Percentiles rank a stretch among this genome's conserved stretches.
Evolutionary conservation across 805 yeast species (phyloP).

Genomic region (Myxozyma monticola): DNA sequence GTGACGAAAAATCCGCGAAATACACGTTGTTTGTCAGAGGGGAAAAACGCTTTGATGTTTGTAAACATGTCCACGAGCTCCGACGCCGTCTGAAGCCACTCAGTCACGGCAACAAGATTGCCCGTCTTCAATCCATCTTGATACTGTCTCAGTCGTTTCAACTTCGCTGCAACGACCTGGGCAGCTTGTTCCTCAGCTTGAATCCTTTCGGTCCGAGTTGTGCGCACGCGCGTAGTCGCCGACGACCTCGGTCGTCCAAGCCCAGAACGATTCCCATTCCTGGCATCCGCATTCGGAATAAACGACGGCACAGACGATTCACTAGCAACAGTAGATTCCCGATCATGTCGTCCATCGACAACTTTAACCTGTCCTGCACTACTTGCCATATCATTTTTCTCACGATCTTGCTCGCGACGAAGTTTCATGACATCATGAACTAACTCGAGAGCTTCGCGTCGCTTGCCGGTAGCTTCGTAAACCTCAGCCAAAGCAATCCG

Average conservation of each 20-base stretch:
- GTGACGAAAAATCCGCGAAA: constrained; percentile 65
- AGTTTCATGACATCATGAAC: constrained; percentile 34
- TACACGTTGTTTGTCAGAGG: constrained; percentile 67
- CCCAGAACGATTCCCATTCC: background rate
- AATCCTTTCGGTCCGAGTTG: constrained; percentile 18
- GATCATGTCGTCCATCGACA: background rate
- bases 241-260: constrained; percentile 8
- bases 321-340: background rate
- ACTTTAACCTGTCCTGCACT: background rate
- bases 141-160: constrained; percentile 18
- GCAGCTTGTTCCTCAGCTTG: constrained; percentile 27
- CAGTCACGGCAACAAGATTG: constrained; percentile 61
- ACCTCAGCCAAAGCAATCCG: constrained; percentile 81
- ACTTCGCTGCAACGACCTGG: constrained; percentile 18
- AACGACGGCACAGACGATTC: constrained; percentile 16
- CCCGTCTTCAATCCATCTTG: constrained; percentile 20
- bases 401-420: constrained; percentile 28
- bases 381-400: background rate
- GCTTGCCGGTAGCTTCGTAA: constrained; percentile 47
- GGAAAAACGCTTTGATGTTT: constrained; percentile 73
- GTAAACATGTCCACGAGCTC: constrained; percentile 82
- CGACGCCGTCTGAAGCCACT: constrained; percentile 83
- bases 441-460: constrained; percentile 37
- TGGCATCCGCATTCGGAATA: constrained; percentile 21
- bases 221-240: background rate